Percentiles rank a stretch among this genome's conserved stretches.
Conservation (phyloP, 2,329 filamentous ascomycete species). For the Trichophyton equinum region DNA sequence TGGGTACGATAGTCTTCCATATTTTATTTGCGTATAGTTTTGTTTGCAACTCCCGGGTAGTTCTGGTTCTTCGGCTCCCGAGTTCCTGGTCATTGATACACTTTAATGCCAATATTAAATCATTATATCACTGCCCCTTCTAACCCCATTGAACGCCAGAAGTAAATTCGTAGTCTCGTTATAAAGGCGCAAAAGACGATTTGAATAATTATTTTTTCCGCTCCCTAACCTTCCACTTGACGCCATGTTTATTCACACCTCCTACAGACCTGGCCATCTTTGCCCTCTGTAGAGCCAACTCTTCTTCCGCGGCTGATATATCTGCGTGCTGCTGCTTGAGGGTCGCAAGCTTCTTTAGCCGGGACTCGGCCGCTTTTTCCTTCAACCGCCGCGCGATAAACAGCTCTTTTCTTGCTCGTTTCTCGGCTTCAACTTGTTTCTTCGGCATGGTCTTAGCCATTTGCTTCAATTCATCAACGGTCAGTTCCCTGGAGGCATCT, state of each 20-base stretch:
- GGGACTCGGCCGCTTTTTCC: conserved; percentile 37
- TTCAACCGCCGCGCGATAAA: conserved; percentile 35
- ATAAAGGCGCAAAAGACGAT: neutral
- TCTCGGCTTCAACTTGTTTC: conserved; percentile 34
- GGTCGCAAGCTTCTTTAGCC: conserved; percentile 39
- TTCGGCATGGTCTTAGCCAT: conserved; percentile 28
- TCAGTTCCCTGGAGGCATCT: conserved; percentile 12
- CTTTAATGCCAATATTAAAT: neutral
- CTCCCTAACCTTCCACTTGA: conserved; percentile 53
- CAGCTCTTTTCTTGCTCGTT: conserved; percentile 26
- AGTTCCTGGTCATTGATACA: neutral
- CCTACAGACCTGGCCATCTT: conserved; percentile 50
- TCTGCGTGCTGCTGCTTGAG: conserved; percentile 44
- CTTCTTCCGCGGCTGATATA: conserved; percentile 43
- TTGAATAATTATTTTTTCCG: conserved; percentile 39
- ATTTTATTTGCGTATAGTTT: neutral
- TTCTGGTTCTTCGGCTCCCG: neutral
- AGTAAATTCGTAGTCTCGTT: neutral
- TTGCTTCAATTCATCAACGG: conserved; percentile 10
- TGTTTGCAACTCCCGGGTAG: neutral
- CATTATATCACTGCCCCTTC: neutral
- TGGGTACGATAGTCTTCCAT: neutral
- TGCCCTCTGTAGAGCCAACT: conserved; percentile 47
- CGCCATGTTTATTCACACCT: conserved; percentile 50
- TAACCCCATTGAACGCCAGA: neutral